phyloP scores from a whole-genome alignment of 768 basidiomycete species.

The Exidia glandulosa region DNA sequence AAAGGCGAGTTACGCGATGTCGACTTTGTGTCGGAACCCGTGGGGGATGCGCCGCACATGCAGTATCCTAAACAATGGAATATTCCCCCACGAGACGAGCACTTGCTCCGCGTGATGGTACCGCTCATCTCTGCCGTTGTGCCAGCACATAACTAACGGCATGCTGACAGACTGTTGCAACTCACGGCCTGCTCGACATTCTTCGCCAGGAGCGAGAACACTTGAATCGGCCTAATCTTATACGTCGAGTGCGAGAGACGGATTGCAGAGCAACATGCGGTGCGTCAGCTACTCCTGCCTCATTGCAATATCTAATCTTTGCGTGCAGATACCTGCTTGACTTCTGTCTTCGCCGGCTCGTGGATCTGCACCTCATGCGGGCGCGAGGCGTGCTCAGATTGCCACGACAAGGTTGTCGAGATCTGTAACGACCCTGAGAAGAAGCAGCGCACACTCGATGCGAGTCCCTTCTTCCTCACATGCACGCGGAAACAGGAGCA shows the following conservation, averaged over 20 bases:
- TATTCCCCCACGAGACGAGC: constrained; percentile 34
- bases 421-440: constrained; percentile 40
- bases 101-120: constrained; percentile 55
- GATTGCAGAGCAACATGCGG: constrained; percentile 82
- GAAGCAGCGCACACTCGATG: constrained; percentile 37
- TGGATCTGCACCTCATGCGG: constrained; percentile 92
- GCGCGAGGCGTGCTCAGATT: constrained; percentile 80
- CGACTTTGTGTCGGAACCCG: constrained; percentile 57
- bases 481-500: constrained; percentile 69
- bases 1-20: constrained; percentile 51
- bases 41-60: constrained; percentile 47
- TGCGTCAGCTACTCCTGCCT: constrained; percentile 24
- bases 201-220: constrained; percentile 57
- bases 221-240: constrained; percentile 42
- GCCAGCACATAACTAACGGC: not conserved
- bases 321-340: constrained; percentile 80
- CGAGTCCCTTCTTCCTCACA: constrained; percentile 62
- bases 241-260: constrained; percentile 64
- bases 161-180: constrained; percentile 45
- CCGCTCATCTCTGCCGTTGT: constrained; percentile 4
- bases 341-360: constrained; percentile 78
- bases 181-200: constrained; percentile 54
- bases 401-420: constrained; percentile 58
- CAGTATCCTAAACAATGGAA: constrained; percentile 62
- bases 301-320: not conserved